Conservation (phyloP, 768 basidiomycete genomes). For the Kwoniella sp. region DNA sequence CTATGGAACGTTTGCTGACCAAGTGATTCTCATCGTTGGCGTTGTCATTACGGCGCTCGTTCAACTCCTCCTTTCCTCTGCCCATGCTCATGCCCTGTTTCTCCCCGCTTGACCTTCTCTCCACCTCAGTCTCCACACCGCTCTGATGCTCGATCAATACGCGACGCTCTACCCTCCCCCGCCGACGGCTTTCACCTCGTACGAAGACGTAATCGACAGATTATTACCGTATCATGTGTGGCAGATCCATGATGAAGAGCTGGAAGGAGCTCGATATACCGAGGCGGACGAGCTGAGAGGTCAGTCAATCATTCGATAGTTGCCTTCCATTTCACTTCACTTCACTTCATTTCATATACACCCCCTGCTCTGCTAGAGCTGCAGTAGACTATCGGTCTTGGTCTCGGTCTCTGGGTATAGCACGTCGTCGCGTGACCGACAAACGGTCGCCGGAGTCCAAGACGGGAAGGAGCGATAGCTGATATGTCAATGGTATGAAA, state of each 20-base stretch:
- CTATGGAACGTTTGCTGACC: not conserved
- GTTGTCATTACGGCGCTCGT: too few relatives aligned
- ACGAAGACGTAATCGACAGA: constrained; percentile 38
- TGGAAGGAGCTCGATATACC: constrained; percentile 18
- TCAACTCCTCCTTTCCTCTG: not conserved
- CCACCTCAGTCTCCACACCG: constrained; percentile 16
- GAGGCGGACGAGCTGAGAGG: constrained; percentile 4
- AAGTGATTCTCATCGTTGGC: too few relatives aligned
- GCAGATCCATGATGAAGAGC: constrained; percentile 46
- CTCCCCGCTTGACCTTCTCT: not conserved
- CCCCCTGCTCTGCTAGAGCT: too few relatives aligned
- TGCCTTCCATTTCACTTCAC: too few relatives aligned
- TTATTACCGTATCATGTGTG: constrained; percentile 46
- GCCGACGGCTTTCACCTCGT: constrained; percentile 25
- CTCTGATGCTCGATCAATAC: constrained; percentile 28
- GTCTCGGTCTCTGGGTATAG: too few relatives aligned
- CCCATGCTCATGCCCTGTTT: not conserved
- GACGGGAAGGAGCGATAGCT: too few relatives aligned
- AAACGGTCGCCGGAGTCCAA: too few relatives aligned
- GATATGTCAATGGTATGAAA: not conserved
- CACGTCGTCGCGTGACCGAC: too few relatives aligned
- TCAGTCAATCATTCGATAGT: not conserved
- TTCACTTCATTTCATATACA: too few relatives aligned
- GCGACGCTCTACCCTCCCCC: constrained; percentile 25
- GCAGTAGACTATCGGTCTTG: too few relatives aligned